Evolutionary conservation across 768 basidiomycete species (phyloP).

Genomic region (Termitomyces sp.): DNA sequence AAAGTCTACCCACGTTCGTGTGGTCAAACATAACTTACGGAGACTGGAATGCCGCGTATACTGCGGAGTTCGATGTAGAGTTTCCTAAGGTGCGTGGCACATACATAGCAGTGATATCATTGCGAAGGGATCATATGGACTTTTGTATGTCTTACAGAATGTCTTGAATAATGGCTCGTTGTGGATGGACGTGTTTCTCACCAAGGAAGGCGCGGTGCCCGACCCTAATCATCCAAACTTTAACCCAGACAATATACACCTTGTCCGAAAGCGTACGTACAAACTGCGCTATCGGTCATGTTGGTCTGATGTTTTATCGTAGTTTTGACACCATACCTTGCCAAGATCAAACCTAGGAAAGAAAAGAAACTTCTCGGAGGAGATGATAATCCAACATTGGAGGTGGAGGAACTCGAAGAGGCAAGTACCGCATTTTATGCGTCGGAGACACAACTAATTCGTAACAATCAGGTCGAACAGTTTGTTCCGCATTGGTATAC

Average conservation of each 20-base stretch:
- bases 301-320: neutral
- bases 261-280: constrained; percentile 67
- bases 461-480: constrained; percentile 36
- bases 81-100: constrained; percentile 55
- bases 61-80: constrained; percentile 50
- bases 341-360: constrained; percentile 67
- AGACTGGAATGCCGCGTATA: constrained; percentile 60
- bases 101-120: neutral
- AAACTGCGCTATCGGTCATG: neutral
- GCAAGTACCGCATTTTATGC: constrained; percentile 26
- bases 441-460: neutral
- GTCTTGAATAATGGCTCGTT: constrained; percentile 76
- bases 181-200: constrained; percentile 80
- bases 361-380: constrained; percentile 72
- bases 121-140: neutral
- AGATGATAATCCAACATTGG: constrained; percentile 25
- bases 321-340: constrained; percentile 87
- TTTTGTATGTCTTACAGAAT: constrained; percentile 32
- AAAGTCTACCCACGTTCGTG: constrained; percentile 56
- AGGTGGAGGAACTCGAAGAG: constrained; percentile 42
- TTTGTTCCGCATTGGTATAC: constrained; percentile 83
- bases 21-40: constrained; percentile 81
- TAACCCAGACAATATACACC: constrained; percentile 53
- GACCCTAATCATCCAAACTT: constrained; percentile 54
- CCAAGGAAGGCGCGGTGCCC: constrained; percentile 58